A percentile compares a stretch with the other conserved stretches of the same genome.
These are phyloP conservation scores for Trifolium dubium DNA, from an alignment of 306 rosid species.

Conservation along the genomic window DNA sequence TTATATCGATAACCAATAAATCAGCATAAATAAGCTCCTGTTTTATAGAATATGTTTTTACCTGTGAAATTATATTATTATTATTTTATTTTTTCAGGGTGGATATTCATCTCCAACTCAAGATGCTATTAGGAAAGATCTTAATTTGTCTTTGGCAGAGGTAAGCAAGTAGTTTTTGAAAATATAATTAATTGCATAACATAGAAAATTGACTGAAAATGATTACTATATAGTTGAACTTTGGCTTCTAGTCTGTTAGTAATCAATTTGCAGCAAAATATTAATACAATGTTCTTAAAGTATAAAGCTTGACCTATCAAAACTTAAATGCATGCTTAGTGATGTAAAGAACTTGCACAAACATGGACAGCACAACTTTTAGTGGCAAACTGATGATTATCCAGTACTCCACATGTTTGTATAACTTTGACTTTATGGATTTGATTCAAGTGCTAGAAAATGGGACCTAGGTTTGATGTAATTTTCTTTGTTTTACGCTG, in stretches of 20 bases:
- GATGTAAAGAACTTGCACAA: neutral
- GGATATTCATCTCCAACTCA: constrained; percentile 95
- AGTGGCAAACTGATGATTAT: constrained; percentile 2
- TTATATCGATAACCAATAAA: no score
- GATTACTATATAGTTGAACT: neutral
- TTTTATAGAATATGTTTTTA: no score
- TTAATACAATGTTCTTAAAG: constrained; percentile 1
- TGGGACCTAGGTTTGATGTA: constrained; percentile 22
- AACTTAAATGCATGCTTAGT: constrained; percentile 5
- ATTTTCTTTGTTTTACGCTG: constrained; percentile 13
- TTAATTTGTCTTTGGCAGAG: constrained; percentile 70
- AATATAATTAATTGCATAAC: neutral
- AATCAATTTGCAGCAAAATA: constrained; percentile 1
- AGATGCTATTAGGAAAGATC: constrained; percentile 69
- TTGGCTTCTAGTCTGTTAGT: neutral
- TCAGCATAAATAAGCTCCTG: no score
- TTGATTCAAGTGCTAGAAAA: constrained; percentile 12
- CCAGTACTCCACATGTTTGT: neutral
- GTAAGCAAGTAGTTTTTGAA: constrained; percentile 41
- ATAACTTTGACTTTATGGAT: neutral
- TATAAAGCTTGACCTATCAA: neutral
- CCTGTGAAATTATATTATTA: no score
- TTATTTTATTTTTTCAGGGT: constrained; percentile 52
- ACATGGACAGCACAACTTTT: neutral
- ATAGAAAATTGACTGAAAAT: constrained; percentile 11